Evolutionary conservation across 2,329 filamentous ascomycete genomes (phyloP), one percentile per base, ranked within the genome.

Genomic region (Cladorrhinum sp.): DNA sequence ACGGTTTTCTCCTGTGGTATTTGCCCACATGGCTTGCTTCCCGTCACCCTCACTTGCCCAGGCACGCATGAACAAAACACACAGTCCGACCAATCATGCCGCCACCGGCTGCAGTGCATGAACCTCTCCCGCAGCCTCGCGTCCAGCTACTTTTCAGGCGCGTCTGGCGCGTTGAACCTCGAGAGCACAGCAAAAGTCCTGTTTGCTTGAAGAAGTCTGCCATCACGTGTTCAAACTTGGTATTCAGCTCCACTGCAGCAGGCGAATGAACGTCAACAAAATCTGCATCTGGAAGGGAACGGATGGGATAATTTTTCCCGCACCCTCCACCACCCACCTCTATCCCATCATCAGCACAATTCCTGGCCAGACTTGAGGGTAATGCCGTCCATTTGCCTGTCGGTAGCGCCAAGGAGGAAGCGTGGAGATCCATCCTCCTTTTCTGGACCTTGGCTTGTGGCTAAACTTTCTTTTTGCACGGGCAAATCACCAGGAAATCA

Each of bases 51-150:
- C 12, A 16, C n/a, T 23, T 29, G 10, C 48, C 45, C 41, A 24
- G 13, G 24, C 8, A 20, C 38, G 62, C 62, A 64, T 64, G 62
- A 62, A 60, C 25, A 64, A 50, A n/a, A 18, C 55, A 20, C 22
- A 18, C 24, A 18, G 23, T 18, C 32, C 52, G 23, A 49, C 62
- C 62, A 64, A 62, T 62, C 59, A 62, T 55, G 23, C 54, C 36
- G 38, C 20, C 41, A 52, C 51, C 27, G 45, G 38, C 29, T 45
- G 27, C 55, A 50, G 48, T 18, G 61, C 61, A 63, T 63, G 58
- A 62, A 58, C 57, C 48, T 53, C 13, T 53, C 57, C 61, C 45
- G 25, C 61, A 58, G 50, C 57, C 50, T 56, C 58, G 54, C 61
- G 18, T 55, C 57, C 55, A 60, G 50, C 57, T 57, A 48, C 23